Base-by-base conservation (phyloP, 2,329 filamentous ascomycete species). In the Teratosphaeria gauchensis region DNA sequence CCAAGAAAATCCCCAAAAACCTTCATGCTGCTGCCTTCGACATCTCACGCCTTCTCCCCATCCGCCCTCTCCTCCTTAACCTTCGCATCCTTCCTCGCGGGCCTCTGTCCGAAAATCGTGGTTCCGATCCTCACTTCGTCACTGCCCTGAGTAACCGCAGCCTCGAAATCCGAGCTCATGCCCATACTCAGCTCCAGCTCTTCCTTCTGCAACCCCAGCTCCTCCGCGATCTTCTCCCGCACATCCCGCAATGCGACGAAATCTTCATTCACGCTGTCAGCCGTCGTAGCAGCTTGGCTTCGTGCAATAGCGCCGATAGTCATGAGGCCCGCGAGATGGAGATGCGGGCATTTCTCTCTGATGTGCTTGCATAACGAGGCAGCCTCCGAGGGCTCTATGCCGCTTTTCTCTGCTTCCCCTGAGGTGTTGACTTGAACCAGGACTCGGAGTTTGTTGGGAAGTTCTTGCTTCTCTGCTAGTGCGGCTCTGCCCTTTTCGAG, bases 361-460 rank as follows among this genome's bases (percentile, higher is more conserved):
- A 99, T 84, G 68, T 87, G 82, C 56, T 79, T 80, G 71, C 89
- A 92, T 46, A 97, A 77, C 0, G 76, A 16, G n/a, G 42, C 6
- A 54, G 83, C 78, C 14, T 81, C 75, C 1, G 80, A 81, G 0
- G 92, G 92, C 5, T 84, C 77, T 53, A 90, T 86, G 21, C 94
- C 94, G 3, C 88, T 90, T 76, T 99, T 99, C 65, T 81, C 81
- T 54, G 84, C 84, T 72, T 97, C 94, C 57, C 90, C 90, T 0
- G 89, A 95, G 0, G 94, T 99, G 75, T 99, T 99, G 66, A 99
- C 86, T 76, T 99, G 94, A 19, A 99, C 86, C 76, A 94, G 91
- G 32, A 99, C 80, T 58, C 85, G 78, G 65, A 96, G 76, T 59
- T 71, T 73, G 19, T 70, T 69, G 9, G 60, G 31, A 5, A 67